Evolutionary conservation across 345 rosid genomes (phyloP).

Genomic region (Camelina hispida): DNA sequence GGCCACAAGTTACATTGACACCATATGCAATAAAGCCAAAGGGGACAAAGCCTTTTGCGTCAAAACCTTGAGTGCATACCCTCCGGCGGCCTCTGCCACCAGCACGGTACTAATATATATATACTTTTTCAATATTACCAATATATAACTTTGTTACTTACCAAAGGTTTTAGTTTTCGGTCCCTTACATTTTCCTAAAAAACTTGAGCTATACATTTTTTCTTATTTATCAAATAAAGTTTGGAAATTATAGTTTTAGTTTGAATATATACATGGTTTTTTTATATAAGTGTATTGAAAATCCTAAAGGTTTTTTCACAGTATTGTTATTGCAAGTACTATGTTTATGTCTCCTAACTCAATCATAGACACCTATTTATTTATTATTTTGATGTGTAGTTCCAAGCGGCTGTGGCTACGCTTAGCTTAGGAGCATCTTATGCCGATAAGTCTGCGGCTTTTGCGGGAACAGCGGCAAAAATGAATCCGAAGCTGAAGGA

Average conservation of each 20-base stretch:
- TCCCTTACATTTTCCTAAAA: too few species aligned
- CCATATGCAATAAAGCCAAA: slow-evolving; percentile 1
- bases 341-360: background rate
- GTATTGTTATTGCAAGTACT: background rate
- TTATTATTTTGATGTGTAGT: background rate
- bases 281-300: background rate
- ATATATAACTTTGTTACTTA: background rate
- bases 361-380: background rate
- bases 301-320: background rate
- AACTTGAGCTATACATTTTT: background rate
- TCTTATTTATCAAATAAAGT: background rate
- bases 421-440: slow-evolving; percentile 7
- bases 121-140: background rate
- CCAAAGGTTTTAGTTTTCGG: background rate
- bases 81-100: slow-evolving; percentile 13
- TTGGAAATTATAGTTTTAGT: background rate
- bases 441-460: slow-evolving; percentile 7
- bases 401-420: slow-evolving; percentile 6
- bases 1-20: background rate
- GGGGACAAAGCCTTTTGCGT: slow-evolving; percentile 28
- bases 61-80: slow-evolving; percentile 24
- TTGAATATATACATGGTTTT: background rate
- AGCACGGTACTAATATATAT: slow-evolving; percentile 11
- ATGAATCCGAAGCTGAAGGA: slow-evolving; percentile 12
- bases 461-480: background rate